Evolutionary conservation across 768 basidiomycete genomes (phyloP).

Genomic region (Rickenella mellea): DNA sequence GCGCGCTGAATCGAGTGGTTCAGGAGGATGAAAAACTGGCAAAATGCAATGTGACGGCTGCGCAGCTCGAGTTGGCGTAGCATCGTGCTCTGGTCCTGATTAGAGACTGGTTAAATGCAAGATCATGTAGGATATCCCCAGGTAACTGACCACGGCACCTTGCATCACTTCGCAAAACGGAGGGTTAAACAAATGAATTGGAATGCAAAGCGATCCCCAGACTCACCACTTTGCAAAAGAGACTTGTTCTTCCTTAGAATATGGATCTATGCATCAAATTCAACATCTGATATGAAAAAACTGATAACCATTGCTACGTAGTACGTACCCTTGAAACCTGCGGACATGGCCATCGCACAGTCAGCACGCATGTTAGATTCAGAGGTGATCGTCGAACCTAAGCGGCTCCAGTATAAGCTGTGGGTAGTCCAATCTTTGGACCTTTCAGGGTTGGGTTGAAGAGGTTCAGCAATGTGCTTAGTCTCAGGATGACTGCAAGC

Average conservation of each 20-base stretch:
- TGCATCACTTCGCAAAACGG: conserved; percentile 36
- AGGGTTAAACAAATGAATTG: no score
- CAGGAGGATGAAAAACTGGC: conserved; percentile 40
- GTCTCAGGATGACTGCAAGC: conserved; percentile 34
- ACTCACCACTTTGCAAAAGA: conserved; percentile 46
- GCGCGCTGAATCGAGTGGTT: conserved; percentile 18
- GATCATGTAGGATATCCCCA: no score
- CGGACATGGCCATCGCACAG: not conserved
- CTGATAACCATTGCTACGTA: no score
- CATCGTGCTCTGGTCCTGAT: conserved; percentile 43
- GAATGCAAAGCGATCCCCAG: no score
- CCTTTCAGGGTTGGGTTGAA: conserved; percentile 36
- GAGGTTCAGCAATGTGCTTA: conserved; percentile 32
- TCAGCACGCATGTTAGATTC: not conserved
- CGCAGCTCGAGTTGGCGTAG: conserved; percentile 24
- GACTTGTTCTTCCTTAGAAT: conserved; percentile 45
- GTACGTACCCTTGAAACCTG: conserved; percentile 43
- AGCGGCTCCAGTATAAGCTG: conserved; percentile 45
- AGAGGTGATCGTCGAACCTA: conserved; percentile 32
- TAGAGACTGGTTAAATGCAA: not conserved
- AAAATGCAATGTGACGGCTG: conserved; percentile 46
- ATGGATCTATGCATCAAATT: conserved; percentile 34
- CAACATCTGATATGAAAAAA: no score
- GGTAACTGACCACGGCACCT: conserved; percentile 37
- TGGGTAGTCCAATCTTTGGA: conserved; percentile 49